Conservation (phyloP, 768 basidiomycete genomes). For the Flagelloscypha sp. region DNA sequence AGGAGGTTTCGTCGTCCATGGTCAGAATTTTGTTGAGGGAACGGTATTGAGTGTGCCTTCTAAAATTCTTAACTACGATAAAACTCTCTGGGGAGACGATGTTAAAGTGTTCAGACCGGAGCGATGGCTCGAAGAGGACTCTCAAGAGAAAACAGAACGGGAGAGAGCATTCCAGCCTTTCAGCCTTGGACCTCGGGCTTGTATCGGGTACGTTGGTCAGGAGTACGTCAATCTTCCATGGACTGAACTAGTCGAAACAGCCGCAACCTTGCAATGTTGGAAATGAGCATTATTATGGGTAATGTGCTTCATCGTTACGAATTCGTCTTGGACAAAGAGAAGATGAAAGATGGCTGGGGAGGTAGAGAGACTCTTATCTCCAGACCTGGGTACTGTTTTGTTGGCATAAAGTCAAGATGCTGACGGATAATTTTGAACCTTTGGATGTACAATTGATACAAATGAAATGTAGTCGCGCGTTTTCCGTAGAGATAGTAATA, state of each 20-base stretch:
- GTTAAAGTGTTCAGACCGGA: constrained; percentile 70
- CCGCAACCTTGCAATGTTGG: constrained; percentile 75
- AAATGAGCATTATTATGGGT: constrained; percentile 73
- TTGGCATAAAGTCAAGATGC: too few species aligned
- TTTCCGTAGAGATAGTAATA: too few species aligned
- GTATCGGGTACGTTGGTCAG: constrained; percentile 1
- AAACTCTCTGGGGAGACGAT: constrained; percentile 70
- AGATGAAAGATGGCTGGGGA: too few species aligned
- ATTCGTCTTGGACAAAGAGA: constrained; percentile 59
- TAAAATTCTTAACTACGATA: constrained; percentile 75
- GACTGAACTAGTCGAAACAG: too few species aligned
- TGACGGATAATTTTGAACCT: too few species aligned
- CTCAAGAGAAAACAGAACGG: constrained; percentile 35
- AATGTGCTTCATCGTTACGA: constrained; percentile 72
- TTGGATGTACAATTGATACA: too few species aligned
- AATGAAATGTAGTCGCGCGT: too few species aligned
- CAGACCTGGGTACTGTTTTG: too few species aligned
- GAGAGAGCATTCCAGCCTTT: constrained; percentile 81
- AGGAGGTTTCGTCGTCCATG: constrained; percentile 60
- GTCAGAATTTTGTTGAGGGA: constrained; percentile 58
- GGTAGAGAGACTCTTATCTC: too few species aligned
- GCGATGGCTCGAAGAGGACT: constrained; percentile 73
- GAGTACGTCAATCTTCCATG: too few species aligned
- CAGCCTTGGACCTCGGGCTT: constrained; percentile 70
- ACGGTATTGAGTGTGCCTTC: constrained; percentile 73